Base-by-base conservation (phyloP, 225 moss, liverwort and hornwort genomes). In the Thuidium tamariscinum region DNA sequence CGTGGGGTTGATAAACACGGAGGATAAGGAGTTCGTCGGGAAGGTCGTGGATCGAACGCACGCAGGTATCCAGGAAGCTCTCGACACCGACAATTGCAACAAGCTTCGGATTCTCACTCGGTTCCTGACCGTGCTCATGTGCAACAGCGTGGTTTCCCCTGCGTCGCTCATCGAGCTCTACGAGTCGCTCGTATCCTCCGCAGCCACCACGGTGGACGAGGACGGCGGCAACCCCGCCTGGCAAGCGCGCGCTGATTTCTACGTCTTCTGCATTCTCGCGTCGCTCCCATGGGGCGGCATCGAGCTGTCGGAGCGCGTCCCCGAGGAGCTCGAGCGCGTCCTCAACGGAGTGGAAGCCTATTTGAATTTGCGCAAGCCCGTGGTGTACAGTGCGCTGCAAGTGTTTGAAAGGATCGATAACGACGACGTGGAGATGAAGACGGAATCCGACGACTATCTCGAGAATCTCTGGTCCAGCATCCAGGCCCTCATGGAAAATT, bases 191-290 rank as follows among this genome's bases (percentile, higher is more conserved):
- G 96, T 97, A 8, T 99, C 99, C 25, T 93, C 97, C 34, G 99
- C 99, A 51, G 99, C 99, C n/a, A 97, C 91, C 30, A 99, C 99
- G 8, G 94, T 97, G 74, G 99, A 99, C 85, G 99, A 99, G 82
- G 99, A 97, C 86, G 92, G 92, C 34, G 99, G 99, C 66, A 99
- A 99, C 89, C 99, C 99, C 9, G 81, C 93, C 3, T 99, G 97
- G 99, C 99, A 99, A 86, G 92, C 99, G 79, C 96, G 97, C 21
- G 99, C 96, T 34, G 99, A 99, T 77, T 99, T 96, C 82, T 96
- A 97, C 79, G 97, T 99, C 79, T 96, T 97, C 54, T 99, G 97
- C 44, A 99, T 99, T 61, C 92, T 99, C 19, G 91, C 97, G 22
- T 99, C 97, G 57, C 64, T 99, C 66, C 99, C 99, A 18, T 99